phyloP scores from a whole-genome alignment of 768 basidiomycete species.

The Sporobolomyces roseus region DNA sequence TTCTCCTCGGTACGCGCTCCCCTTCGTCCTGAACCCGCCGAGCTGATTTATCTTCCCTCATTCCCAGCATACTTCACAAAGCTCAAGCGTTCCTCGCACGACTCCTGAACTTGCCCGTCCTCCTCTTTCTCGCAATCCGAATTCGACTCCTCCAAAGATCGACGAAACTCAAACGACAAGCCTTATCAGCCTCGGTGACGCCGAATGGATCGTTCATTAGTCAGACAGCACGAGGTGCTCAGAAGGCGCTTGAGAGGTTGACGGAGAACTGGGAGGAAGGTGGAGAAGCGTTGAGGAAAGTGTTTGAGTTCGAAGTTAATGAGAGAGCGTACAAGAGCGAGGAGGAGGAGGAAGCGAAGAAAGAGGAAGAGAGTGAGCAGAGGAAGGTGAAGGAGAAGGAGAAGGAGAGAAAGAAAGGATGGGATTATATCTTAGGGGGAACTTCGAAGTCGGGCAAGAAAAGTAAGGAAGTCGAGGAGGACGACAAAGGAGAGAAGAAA shows the following conservation, averaged over 20 bases:
- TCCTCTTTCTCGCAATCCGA: slow-evolving; percentile 28
- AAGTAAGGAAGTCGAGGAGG: neutral
- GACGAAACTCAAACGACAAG: too few species aligned
- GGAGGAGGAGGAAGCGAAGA: neutral
- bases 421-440: too few species aligned
- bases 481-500: neutral
- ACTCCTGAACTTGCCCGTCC: slow-evolving; percentile 28
- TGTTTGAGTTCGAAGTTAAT: slow-evolving; percentile 4
- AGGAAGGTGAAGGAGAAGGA: slow-evolving; percentile 7
- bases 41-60: too few species aligned
- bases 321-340: slow-evolving; percentile 12
- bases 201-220: neutral
- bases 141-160: slow-evolving; percentile 1
- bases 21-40: neutral
- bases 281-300: neutral
- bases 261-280: slow-evolving; percentile 7
- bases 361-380: neutral
- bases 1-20: slow-evolving; percentile 59
- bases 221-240: neutral
- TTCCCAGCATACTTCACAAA: slow-evolving; percentile 32
- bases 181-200: too few species aligned
- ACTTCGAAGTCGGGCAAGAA: neutral
- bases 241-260: neutral
- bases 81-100: slow-evolving; percentile 25
- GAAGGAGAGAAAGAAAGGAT: neutral